phyloP scores from a whole-genome alignment of 352 stramenopile genomes.

The Phytophthora sansomeana region DNA sequence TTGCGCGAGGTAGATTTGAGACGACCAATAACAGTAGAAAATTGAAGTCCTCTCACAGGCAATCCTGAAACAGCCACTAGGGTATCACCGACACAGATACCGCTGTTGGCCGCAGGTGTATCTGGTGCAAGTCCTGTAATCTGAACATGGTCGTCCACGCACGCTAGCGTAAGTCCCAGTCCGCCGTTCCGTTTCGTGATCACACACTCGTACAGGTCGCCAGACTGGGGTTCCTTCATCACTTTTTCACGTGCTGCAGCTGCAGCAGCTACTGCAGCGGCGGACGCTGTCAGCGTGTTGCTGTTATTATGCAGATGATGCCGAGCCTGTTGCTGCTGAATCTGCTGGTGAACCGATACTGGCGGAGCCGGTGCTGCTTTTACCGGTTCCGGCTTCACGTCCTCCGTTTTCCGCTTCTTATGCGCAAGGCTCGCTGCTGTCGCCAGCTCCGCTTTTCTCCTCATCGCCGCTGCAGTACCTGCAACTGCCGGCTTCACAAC shows the following conservation, averaged over 20 bases:
- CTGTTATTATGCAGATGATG: constrained; percentile 41
- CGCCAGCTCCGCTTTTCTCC: constrained; percentile 32
- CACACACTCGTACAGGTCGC: constrained; percentile 86
- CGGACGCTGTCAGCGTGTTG: constrained; percentile 27
- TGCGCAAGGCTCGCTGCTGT: constrained; percentile 23
- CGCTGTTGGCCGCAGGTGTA: constrained; percentile 74
- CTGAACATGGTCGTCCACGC: constrained; percentile 86
- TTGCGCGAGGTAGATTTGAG: constrained; percentile 84
- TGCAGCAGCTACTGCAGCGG: constrained; percentile 38
- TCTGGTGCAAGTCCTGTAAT: constrained; percentile 80
- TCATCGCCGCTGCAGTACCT: constrained; percentile 22
- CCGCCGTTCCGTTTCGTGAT: constrained; percentile 85
- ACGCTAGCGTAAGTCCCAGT: constrained; percentile 77
- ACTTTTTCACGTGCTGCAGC: constrained; percentile 72
- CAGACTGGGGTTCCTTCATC: constrained; percentile 85
- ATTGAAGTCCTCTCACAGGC: constrained; percentile 79
- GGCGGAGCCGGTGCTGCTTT: constrained; percentile 22
- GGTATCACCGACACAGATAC: constrained; percentile 83
- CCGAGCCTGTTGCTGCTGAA: constrained; percentile 35
- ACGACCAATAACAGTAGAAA: constrained; percentile 82
- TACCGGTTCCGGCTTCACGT: constrained; percentile 43
- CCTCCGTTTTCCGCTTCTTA: constrained; percentile 68
- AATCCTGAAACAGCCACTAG: constrained; percentile 77
- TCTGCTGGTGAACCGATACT: constrained; percentile 29
- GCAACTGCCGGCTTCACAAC: constrained; percentile 31